Evolutionary conservation across 2,329 filamentous ascomycete genomes (phyloP), one percentile per base, ranked within the genome.

Genomic region (Tolypocladium tundrense): DNA sequence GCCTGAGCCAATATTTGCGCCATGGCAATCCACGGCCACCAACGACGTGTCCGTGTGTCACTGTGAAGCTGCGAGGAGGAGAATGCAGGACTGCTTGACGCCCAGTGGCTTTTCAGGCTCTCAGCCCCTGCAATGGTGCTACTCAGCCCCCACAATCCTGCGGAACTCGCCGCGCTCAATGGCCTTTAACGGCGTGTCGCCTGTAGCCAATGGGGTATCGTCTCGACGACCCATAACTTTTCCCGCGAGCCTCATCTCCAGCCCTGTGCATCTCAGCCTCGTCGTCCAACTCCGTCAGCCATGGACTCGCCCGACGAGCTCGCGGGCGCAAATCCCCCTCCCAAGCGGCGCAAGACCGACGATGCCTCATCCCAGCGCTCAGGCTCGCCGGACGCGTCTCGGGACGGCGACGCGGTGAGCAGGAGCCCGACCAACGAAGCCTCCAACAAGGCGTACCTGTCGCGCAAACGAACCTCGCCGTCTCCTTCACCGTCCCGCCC

Each of bases 321-420:
- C 41, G 63, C 63, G 11, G 63, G 59, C n/a, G 58, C 61, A 27
- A 64, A 67, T 31, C 66, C 69, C 45, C 64, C 64, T 16, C 62
- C 59, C 33, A 74, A 74, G 62, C 67, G 72, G 54, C 70, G 66
- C 53, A 72, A 67, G 61, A 73, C 70, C 4, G 60, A 63, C 35
- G 64, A 68, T 53, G 65, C 64, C 41, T 68, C 68, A 13, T 66
- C 67, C 1, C 65, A 64, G 16, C 60, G 65, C 16, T 69, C 67
- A 52, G 61, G 62, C 56, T 63, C 67, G 9, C 61, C 61, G 42
- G 65, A 60, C 51, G 64, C 64, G 35, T 58, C 58, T 13, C 54
- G 53, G 13, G 14, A 35, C 27, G 21, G 33, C 27, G 27, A 48
- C 33, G 24, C 14, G 33, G 7, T 37, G 7, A 24, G 27, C 24